Percentiles rank a stretch among this genome's conserved stretches.
phyloP scores from a whole-genome alignment of 805 yeast genomes.

The Saccharomycopsis amapae region DNA sequence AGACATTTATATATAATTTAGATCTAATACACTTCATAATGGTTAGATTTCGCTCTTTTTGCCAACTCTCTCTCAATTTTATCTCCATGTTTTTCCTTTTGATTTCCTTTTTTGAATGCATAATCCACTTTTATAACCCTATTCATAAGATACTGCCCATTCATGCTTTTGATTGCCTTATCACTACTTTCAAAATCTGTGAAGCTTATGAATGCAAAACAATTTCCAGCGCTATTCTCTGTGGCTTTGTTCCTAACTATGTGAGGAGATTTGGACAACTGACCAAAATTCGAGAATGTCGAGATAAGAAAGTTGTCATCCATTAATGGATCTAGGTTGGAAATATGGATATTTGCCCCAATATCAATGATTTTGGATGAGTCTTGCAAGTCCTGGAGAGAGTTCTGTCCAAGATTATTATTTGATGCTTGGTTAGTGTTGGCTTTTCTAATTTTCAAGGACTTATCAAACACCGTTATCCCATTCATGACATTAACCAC shows the following conservation, averaged over 20 bases:
- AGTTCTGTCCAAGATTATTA: too few relatives aligned
- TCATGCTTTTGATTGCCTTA: constrained; percentile 58
- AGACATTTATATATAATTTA: too few relatives aligned
- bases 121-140: constrained; percentile 53
- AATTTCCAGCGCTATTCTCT: constrained; percentile 41
- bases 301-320: constrained; percentile 47
- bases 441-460: constrained; percentile 50
- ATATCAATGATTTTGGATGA: constrained; percentile 29
- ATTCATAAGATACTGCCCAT: constrained; percentile 65
- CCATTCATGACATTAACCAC: constrained; percentile 55
- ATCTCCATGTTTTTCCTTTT: constrained; percentile 68
- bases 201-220: constrained; percentile 61
- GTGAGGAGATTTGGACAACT: constrained; percentile 41
- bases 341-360: constrained; percentile 64
- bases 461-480: constrained; percentile 51
- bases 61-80: constrained; percentile 68
- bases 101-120: constrained; percentile 59
- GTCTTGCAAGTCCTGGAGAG: constrained; percentile 9
- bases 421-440: constrained; percentile 24
- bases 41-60: constrained; percentile 42
- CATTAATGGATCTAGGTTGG: constrained; percentile 53
- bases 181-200: constrained; percentile 65
- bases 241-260: constrained; percentile 42
- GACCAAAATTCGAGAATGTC: constrained; percentile 67
- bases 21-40: too few relatives aligned